Percentiles rank a stretch among this genome's conserved stretches.
phyloP scores from a whole-genome alignment of 345 rosid species.

The Pistacia vera region DNA sequence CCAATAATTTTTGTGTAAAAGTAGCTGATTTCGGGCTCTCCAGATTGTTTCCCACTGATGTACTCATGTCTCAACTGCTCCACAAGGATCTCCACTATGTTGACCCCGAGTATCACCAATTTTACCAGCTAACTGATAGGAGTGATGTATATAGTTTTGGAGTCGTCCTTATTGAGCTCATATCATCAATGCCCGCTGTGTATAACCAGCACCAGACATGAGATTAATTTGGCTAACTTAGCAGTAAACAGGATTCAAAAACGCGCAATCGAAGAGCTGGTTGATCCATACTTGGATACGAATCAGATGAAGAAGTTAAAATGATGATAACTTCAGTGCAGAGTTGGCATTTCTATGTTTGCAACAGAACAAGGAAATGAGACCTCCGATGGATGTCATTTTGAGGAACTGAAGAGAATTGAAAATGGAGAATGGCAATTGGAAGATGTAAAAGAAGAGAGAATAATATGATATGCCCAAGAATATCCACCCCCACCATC shows the following conservation, averaged over 20 bases:
- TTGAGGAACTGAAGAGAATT: slow-evolving; percentile 47
- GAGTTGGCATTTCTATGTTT: slow-evolving; percentile 64
- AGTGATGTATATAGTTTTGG: slow-evolving; percentile 82
- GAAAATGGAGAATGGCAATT: slow-evolving; percentile 25
- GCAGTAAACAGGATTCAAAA: slow-evolving; percentile 57
- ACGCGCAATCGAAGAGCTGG: slow-evolving; percentile 41
- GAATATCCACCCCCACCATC: slow-evolving; percentile 33
- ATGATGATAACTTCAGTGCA: slow-evolving; percentile 53
- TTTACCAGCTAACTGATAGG: slow-evolving; percentile 63
- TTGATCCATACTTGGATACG: slow-evolving; percentile 55
- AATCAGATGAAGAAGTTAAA: slow-evolving; percentile 36
- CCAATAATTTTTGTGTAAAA: slow-evolving; percentile 53
- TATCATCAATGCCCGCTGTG: slow-evolving; percentile 68
- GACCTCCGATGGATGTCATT: slow-evolving; percentile 62
- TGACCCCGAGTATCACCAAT: slow-evolving; percentile 67
- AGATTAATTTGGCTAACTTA: slow-evolving; percentile 60
- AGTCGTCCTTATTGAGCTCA: slow-evolving; percentile 66
- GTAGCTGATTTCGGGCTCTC: slow-evolving; percentile 69
- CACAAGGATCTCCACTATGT: slow-evolving; percentile 72
- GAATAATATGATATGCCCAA: slow-evolving; percentile 7
- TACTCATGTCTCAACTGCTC: slow-evolving; percentile 73
- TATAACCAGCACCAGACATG: slow-evolving; percentile 48
- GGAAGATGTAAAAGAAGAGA: slow-evolving; percentile 11
- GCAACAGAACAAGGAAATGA: slow-evolving; percentile 56
- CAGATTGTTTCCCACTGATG: slow-evolving; percentile 47